Evolutionary conservation across 768 basidiomycete genomes (phyloP), one percentile per base, ranked within the genome.

Genomic region (Lenzites betulinus): DNA sequence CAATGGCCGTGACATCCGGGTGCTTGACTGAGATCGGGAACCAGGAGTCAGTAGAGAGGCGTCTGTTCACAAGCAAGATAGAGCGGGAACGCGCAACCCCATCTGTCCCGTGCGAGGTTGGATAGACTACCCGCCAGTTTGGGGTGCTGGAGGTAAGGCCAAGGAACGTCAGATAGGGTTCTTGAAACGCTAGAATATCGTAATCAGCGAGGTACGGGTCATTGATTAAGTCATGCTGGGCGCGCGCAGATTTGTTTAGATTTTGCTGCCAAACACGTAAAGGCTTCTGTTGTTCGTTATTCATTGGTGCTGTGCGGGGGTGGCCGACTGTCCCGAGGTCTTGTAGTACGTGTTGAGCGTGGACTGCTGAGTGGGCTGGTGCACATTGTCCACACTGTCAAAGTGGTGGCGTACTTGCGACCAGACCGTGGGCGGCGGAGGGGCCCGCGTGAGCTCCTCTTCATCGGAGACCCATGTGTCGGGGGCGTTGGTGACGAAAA

Each of bases 111-210:
- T 71, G 71, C 0, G 36, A 11, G 0, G 65, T 12, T 0, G 74
- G 74, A 68, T 75, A 75, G n/a, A 73, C 41, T 1, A 60, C 23
- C 0, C 42, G 26, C 64, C 65, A 75, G 9, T 57, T 15, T 0
- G 25, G 25, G 7, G 48, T 63, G 13, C 63, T 62, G 0, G 54
- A 51, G 4, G 71, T 69, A 16, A 66, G 50, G 1, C 58, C 41
- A 1, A 66, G 44, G 36, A 36, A 44, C 58, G 74, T 70, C 2
- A 75, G 60, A 57, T 72, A 68, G 1, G 77, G 78, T 70, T 80
- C 43, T 22, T 46, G 43, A 11, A 46, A n/a, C 3, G 43, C 43
- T 22, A 46, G 23, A 15, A 50, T 36, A 26, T 50, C 49, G 8
- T n/a, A 36, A 26, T 36, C 28, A 30, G 49, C 49, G 23, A 50